Conservation (phyloP, 148 eudicot species). For the Nepenthes gracilis region DNA sequence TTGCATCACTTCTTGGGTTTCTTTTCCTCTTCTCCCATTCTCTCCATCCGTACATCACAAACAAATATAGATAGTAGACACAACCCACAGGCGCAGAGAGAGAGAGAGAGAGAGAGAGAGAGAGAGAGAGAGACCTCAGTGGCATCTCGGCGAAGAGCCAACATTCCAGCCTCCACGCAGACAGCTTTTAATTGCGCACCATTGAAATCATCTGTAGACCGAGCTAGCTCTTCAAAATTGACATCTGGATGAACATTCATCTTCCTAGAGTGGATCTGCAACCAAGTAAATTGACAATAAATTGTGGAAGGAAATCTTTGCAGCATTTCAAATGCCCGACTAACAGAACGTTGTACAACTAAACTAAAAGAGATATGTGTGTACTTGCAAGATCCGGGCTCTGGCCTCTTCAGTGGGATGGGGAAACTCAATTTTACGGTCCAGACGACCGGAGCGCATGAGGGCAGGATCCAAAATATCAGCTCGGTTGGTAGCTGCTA, state of each 20-base stretch:
- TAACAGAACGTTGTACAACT: too few species aligned
- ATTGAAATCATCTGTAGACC: conserved; percentile 92
- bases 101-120: background rate
- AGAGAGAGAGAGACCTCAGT: conserved; percentile 53
- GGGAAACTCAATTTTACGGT: conserved; percentile 98
- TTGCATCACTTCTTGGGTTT: too few species aligned
- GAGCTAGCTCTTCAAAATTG: conserved; percentile 94
- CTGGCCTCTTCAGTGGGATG: conserved; percentile 99
- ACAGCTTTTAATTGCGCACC: conserved; percentile 97
- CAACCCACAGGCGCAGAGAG: background rate
- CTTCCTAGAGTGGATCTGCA: conserved; percentile 92
- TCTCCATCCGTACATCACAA: too few species aligned
- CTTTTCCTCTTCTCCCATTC: too few species aligned
- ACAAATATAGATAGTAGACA: too few species aligned
- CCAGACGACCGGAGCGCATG: conserved; percentile 92
- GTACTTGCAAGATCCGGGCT: conserved; percentile 88
- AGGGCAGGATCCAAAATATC: conserved; percentile 96
- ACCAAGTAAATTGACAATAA: background rate
- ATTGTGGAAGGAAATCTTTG: background rate
- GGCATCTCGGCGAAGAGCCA: conserved; percentile 95
- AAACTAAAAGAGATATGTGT: background rate
- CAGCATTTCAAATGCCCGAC: too few species aligned
- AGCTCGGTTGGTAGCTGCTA: conserved; percentile 95
- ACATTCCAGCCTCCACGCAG: conserved; percentile 98
- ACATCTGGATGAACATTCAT: conserved; percentile 99